A percentile compares a stretch with the other conserved stretches of the same genome.
Conservation (phyloP, 306 rosid genomes). For the peach (Prunus persica) region Prunus_persica_NCBIv2 NC_034014.1:26893001-26893500, state of each 20-base stretch:
- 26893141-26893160: constrained; percentile 40
- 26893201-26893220: not conserved
- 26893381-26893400: not conserved
- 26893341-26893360: not conserved
- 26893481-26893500: not conserved
- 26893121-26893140: constrained; percentile 87
- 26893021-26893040: not conserved
- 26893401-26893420: not conserved
- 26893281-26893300: not conserved
- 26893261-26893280: not conserved
- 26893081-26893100: constrained; percentile 74
- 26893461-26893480: not conserved
- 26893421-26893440: not conserved
- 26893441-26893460: not conserved
- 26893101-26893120: constrained; percentile 83
- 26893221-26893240: not conserved
- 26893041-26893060: not conserved
- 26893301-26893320: not conserved
- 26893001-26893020: constrained; percentile 25
- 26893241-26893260: not conserved
- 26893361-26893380: not conserved
- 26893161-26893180: not conserved
- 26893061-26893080: constrained; percentile 5
- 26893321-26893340: not conserved
- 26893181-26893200: not conserved